These are phyloP conservation scores for Crassisporium funariophilum DNA, from an alignment of 768 basidiomycete species.

Conservation along the genomic window DNA sequence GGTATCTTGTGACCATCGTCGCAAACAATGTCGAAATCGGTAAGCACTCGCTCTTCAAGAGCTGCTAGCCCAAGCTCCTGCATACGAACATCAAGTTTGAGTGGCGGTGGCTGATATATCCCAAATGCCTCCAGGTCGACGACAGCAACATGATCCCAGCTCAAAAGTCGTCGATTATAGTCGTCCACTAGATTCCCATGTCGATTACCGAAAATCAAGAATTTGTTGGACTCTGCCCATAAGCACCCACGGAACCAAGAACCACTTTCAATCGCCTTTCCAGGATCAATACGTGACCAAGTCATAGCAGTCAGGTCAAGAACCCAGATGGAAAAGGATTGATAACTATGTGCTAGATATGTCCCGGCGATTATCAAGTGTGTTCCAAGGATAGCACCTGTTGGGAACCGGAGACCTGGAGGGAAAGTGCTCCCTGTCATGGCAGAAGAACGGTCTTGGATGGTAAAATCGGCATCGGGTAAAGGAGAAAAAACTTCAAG, in stretches of 20 bases:
- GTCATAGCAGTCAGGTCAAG: constrained; percentile 82
- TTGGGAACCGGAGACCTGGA: constrained; percentile 94
- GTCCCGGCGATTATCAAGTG: constrained; percentile 95
- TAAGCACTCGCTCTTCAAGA: constrained; percentile 76
- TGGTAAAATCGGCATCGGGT: constrained; percentile 72
- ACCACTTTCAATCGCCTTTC: constrained; percentile 80
- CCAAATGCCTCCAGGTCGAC: constrained; percentile 94
- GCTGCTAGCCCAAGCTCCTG: constrained; percentile 85
- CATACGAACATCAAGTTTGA: constrained; percentile 66
- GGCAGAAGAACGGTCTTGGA: constrained; percentile 75
- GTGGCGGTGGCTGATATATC: constrained; percentile 85
- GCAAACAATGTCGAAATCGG: constrained; percentile 92
- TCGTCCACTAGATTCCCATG: constrained; percentile 88
- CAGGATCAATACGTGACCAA: constrained; percentile 89
- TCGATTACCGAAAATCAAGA: constrained; percentile 89
- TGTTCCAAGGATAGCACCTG: constrained; percentile 87
- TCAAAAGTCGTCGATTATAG: constrained; percentile 87
- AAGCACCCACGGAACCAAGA: constrained; percentile 95
- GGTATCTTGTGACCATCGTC: constrained; percentile 84
- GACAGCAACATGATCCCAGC: constrained; percentile 90
- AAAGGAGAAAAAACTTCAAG: constrained; percentile 89
- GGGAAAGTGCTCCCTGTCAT: constrained; percentile 87
- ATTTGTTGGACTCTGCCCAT: constrained; percentile 83
- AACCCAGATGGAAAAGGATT: constrained; percentile 96
- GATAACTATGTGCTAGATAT: constrained; percentile 91